Evolutionary conservation across 83 land plant species (phyloP).

Genomic region (Thuja plicata): DNA sequence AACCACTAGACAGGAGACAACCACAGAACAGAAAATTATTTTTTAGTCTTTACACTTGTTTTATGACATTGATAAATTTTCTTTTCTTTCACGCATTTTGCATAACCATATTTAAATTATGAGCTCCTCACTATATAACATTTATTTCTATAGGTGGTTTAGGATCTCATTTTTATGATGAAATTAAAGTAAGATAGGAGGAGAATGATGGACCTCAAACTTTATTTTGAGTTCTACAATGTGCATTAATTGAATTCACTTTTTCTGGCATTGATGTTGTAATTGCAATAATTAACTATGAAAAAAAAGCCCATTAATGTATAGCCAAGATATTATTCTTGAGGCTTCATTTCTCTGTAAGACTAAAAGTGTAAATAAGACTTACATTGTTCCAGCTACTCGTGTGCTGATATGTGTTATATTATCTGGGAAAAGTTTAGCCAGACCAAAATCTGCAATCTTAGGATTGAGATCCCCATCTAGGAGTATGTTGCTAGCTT

Average conservation of each 20-base stretch:
- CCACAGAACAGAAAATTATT: background rate
- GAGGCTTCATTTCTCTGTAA: background rate
- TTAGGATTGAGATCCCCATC: constrained; percentile 42
- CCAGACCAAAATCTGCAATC: constrained; percentile 69
- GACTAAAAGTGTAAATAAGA: background rate
- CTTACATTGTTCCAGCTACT: constrained; percentile 75
- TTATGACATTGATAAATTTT: background rate
- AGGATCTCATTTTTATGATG: background rate
- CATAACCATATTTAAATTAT: background rate
- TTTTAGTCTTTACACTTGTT: background rate
- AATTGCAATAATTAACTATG: background rate
- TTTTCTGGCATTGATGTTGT: background rate
- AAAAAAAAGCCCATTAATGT: background rate
- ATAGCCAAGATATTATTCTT: background rate
- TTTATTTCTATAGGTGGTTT: background rate
- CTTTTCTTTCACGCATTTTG: background rate
- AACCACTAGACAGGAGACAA: constrained; percentile 20
- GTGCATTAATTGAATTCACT: background rate
- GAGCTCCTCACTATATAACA: background rate
- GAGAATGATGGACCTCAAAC: background rate
- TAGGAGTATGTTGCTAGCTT: constrained; percentile 63
- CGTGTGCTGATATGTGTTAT: constrained; percentile 62
- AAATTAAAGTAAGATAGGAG: background rate
- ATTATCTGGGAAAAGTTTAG: constrained; percentile 54
- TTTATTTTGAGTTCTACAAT: background rate